A percentile compares a stretch with the other conserved stretches of the same genome.
phyloP scores from a whole-genome alignment of 163 green algal genomes.

The Chlamydomonas reinhardtii region DNA sequence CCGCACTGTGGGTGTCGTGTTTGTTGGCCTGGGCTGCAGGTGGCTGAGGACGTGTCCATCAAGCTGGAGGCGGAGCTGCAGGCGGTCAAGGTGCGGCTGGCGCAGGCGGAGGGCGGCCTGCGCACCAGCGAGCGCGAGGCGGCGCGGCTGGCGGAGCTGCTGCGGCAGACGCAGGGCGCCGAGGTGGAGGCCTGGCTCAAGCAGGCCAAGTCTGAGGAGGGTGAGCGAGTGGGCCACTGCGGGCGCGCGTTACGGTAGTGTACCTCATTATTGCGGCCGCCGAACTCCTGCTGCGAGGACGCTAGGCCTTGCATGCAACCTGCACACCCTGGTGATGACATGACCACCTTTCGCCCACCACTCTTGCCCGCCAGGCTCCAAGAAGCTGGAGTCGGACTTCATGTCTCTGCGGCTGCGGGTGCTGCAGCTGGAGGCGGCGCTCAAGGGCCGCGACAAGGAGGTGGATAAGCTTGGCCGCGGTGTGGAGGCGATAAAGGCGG shows the following conservation, averaged over 20 bases:
- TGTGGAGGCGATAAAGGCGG: constrained; percentile 12
- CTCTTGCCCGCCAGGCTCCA: neutral
- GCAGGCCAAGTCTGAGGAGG: constrained; percentile 40
- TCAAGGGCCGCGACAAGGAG: constrained; percentile 52
- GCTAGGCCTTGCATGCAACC: too few species aligned
- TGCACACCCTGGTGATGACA: too few species aligned
- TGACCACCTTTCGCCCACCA: too few species aligned
- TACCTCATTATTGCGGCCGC: too few species aligned
- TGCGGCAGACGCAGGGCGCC: constrained; percentile 33
- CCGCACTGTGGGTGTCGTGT: too few species aligned
- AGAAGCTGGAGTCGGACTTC: constrained; percentile 51
- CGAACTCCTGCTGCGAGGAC: too few species aligned
- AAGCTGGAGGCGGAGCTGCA: constrained; percentile 49
- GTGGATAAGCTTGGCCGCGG: constrained; percentile 31
- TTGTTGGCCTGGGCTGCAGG: constrained; percentile 8
- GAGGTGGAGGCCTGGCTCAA: constrained; percentile 50
- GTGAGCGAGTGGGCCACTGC: neutral
- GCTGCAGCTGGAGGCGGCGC: constrained; percentile 44
- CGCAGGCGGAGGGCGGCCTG: constrained; percentile 43
- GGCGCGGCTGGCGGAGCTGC: constrained; percentile 24
- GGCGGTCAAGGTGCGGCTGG: constrained; percentile 12
- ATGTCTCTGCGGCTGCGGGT: constrained; percentile 36
- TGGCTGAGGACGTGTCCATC: constrained; percentile 49
- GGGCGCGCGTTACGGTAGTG: neutral
- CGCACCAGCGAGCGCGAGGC: constrained; percentile 46